phyloP scores from a whole-genome alignment of 495 filamentous ascomycete genomes.

The Podospora bellae-mahoneyi region DNA sequence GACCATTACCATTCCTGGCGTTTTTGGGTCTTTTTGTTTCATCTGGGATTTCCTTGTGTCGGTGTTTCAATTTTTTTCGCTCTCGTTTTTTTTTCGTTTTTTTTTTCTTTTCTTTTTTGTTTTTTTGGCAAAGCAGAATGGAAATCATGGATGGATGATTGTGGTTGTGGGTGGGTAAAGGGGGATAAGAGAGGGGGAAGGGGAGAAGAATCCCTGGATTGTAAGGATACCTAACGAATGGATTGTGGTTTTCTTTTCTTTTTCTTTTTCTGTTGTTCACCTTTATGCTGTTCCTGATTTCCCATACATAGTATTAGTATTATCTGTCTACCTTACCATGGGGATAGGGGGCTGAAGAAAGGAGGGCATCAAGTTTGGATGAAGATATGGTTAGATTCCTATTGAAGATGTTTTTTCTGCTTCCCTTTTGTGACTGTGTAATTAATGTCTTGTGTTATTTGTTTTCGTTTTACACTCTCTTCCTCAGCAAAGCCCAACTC shows the following conservation, averaged over 20 bases:
- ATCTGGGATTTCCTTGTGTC: not conserved
- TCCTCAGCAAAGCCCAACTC: not conserved
- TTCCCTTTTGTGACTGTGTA: not conserved
- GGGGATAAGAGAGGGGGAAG: not conserved
- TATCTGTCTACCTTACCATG: not conserved
- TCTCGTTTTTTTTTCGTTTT: not conserved
- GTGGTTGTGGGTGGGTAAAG: not conserved
- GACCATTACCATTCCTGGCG: constrained; percentile 11
- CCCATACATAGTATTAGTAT: not conserved
- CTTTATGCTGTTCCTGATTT: not conserved
- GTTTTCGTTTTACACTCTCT: not conserved
- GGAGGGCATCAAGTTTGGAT: not conserved
- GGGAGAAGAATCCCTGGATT: not conserved
- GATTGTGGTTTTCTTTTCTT: not conserved
- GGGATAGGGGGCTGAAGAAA: not conserved
- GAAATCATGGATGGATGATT: not conserved
- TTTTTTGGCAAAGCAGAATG: not conserved
- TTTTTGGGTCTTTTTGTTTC: not conserved
- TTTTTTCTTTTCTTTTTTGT: not conserved
- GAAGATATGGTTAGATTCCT: not conserved
- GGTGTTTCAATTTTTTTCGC: not conserved
- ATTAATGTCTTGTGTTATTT: not conserved
- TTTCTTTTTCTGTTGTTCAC: not conserved
- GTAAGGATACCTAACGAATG: not conserved
- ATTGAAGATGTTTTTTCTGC: not conserved